Base-by-base conservation (phyloP, 148 eudicot genomes). In the Mesembryanthemum crystallinum region DNA sequence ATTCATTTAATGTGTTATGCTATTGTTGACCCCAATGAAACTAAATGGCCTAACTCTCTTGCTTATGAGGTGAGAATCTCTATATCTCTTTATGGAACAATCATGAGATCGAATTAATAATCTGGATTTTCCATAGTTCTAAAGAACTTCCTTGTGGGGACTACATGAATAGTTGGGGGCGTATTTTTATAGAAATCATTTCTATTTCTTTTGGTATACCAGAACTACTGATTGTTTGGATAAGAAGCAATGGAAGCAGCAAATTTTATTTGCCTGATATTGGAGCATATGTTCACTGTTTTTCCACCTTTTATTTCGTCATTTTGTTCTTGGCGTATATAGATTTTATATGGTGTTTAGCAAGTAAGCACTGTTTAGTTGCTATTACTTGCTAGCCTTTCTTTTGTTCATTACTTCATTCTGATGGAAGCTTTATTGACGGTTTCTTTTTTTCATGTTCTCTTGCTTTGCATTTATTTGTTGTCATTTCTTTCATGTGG, bases 401-500 rank as follows among this genome's bases (percentile, higher is more conserved):
- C 24, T 30, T 24, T 64, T 25, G 25, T 32, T 18, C 37, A 2
- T 5, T n/a, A n/a, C n/a, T n/a, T 32, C 15, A 33, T 54, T 49
- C 4, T 39, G 43, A 12, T 20, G n/a, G 13, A 43, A 8, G 8
- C 23, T 51, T 1, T 25, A 10, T 25, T 11, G 5, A 13, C n/a
- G 13, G 27, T 23, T 68, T 4, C 3, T 24, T 71, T 64, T 47
- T 47, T 13, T 14, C 45, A 18, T 32, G 2, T 55, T 13, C 39
- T 64, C 42, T 54, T 60, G 25, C 28, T 51, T 58, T 60, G 32
- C 32, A 8, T 24, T 29, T 45, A 3, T 58, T 52, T 35, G 39
- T 10, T 76, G 68, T 9, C 70, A 23, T 29, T 42, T 67, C 12
- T 73, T 47, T 74, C 43, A 18, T 67, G 49, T 32, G 6, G 76